Evolutionary conservation across 768 basidiomycete genomes (phyloP).

Genomic region (Phylloporus arenicola): DNA sequence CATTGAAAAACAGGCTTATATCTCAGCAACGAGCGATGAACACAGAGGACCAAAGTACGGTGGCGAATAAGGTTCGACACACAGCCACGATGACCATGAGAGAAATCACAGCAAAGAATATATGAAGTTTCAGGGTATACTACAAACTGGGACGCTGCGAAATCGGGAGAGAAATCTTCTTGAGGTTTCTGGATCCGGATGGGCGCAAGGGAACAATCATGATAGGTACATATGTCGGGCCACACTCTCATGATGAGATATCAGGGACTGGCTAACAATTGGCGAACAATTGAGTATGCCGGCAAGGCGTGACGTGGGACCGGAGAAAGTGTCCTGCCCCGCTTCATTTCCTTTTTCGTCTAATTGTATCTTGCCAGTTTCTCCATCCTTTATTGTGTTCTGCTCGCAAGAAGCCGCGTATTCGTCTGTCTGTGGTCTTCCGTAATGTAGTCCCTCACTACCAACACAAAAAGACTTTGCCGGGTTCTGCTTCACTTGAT

Average conservation of each 20-base stretch:
- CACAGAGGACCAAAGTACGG: too few species aligned
- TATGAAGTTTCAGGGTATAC: too few species aligned
- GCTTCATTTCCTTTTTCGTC: slow-evolving; percentile 30
- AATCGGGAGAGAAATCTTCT: slow-evolving; percentile 18
- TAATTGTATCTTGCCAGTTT: slow-evolving; percentile 34
- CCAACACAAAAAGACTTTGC: slow-evolving; percentile 32
- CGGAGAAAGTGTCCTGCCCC: slow-evolving; percentile 7
- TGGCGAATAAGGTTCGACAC: slow-evolving; percentile 20
- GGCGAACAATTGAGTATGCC: slow-evolving; percentile 29
- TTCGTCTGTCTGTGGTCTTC: slow-evolving; percentile 19
- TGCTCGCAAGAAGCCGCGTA: slow-evolving; percentile 22
- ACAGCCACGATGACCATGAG: slow-evolving; percentile 18
- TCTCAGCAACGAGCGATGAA: not conserved
- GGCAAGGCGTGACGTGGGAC: slow-evolving; percentile 23
- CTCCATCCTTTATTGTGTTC: slow-evolving; percentile 32
- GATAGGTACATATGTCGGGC: too few species aligned
- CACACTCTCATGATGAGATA: slow-evolving; percentile 7
- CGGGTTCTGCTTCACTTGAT: slow-evolving; percentile 17
- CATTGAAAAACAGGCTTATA: not conserved
- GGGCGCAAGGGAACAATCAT: slow-evolving; percentile 13
- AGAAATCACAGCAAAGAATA: not conserved
- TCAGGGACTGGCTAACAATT: slow-evolving; percentile 10
- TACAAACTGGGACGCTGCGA: slow-evolving; percentile 9
- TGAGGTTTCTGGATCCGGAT: slow-evolving; percentile 29
- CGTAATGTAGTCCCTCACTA: slow-evolving; percentile 31